Conservation (phyloP, 192 early-diverging fungal genomes). For the Chytriomyces hyalinus region DNA sequence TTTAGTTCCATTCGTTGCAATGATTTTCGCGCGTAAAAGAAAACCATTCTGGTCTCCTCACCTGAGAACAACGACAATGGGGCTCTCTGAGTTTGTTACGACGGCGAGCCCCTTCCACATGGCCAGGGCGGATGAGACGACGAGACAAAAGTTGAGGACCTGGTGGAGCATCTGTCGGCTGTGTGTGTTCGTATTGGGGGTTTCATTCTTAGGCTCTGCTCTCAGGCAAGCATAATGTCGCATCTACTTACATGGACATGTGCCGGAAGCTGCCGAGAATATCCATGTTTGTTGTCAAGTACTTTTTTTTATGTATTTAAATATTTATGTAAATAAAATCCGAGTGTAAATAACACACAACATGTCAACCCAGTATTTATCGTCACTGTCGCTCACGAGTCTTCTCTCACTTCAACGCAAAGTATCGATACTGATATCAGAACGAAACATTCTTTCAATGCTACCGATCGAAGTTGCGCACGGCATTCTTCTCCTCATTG, state of each 20-base stretch:
- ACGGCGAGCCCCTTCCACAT: conserved; percentile 93
- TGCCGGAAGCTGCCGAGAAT: neutral
- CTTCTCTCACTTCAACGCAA: too few relatives aligned
- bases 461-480: too few relatives aligned
- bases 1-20: neutral
- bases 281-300: neutral
- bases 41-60: conserved; percentile 29
- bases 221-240: too few relatives aligned
- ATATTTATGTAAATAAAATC: too few relatives aligned
- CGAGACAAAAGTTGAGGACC: conserved; percentile 86
- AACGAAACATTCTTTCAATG: too few relatives aligned
- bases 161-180: conserved; percentile 59
- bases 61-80: conserved; percentile 96
- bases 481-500: too few relatives aligned
- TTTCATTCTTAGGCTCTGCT: too few relatives aligned
- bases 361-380: too few relatives aligned
- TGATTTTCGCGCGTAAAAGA: neutral
- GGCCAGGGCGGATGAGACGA: conserved; percentile 92
- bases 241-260: neutral
- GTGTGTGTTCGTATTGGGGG: neutral
- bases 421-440: too few relatives aligned
- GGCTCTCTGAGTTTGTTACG: conserved; percentile 87
- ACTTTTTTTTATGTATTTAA: too few relatives aligned
- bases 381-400: too few relatives aligned
- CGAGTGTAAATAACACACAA: too few relatives aligned